Evolutionary conservation across 31 red algal genomes (phyloP), one percentile per base, ranked within the genome.

Genomic region (Bonnemaisonia californica): DNA sequence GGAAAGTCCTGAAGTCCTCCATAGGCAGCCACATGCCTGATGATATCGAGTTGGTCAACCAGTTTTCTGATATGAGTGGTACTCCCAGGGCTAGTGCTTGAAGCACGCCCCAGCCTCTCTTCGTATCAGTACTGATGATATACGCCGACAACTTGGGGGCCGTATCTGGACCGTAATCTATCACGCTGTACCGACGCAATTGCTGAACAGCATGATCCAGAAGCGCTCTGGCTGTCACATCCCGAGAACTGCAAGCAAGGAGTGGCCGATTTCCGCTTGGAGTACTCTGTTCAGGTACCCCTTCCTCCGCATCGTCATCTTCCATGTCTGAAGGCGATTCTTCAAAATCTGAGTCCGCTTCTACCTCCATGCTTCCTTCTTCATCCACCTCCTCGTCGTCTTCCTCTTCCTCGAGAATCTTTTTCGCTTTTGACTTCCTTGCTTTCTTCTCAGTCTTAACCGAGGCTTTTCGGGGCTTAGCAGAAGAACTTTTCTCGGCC

Each of bases 141-240:
- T 89, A 89, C 18, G 85, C 85, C 8, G 19, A 35, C 35, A 80
- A 38, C 31, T 35, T 16, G 19, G 40, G 2, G 48, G 64, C 66
- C 13, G 66, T 71, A 31, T 89, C 76, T 2, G 68, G 59, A 29
- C 68, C 68, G 33, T 89, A 89, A 3, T 54, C 56, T 0, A 89
- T 35, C 2, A 89, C 66, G 19, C 54, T 34, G 56, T 89, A 89
- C 41, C 60, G 38, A 5, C 85, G 61, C 27, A 89, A 76, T 41
- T 89, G 85, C 69, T 89, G 85, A 45, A 89, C 85, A 1, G 85
- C 85, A 81, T 89, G 85, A 59, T 89, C 85, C 19, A 89, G 69
- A 38, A 89, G 58, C 40, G 85, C 75, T 39, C 34, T 27, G 0
- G 75, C 34, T 16, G 64, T 81, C 16, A 54, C 48, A 69, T 89